Base-by-base conservation (phyloP, 306 rosid species). In the Quercus cerris region DNA sequence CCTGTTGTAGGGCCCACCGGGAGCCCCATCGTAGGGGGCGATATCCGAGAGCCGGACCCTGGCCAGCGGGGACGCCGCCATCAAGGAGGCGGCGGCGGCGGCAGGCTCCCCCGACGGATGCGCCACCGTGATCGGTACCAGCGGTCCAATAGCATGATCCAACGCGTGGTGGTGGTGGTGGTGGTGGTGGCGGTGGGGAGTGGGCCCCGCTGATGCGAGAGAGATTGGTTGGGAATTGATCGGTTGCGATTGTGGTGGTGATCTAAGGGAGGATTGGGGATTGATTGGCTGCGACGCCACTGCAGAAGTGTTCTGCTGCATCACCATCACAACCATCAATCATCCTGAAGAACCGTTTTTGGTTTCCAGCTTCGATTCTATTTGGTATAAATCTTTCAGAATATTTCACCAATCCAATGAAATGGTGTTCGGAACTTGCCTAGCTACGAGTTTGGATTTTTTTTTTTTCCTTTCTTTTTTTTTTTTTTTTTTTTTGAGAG, bases 1-100 rank as follows among this genome's bases (percentile, higher is more conserved):
- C 87, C 85, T 91, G 6, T 77, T 80, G 76, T 90, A 95, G 1
- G 84, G 25, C 66, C 87, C 91, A 1, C 80, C 72, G 5, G 98
- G 94, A 5, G 98, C 91, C 12, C 99, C 99, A 6, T 93, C 97
- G 55, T 89, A 90, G 1, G 90, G 92, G 12, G 85, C 62, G 69
- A 95, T 95, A 70, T 95, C 99, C 44, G 94, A 87, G 62, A 95
- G 87, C 19, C 98, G 93, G 23, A 95, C 93, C 83, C 91, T 87
- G 8, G 89, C 81, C 75, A 90, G 77, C n/a, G 83, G 91, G 70
- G 83, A 80, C 15, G 79, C 41, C 82, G 79, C 49, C 83, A 83
- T 77, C 71, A 87, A 62, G 51, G 54, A 3, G 17, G 54, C 17
- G 46, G 71, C 35, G 35, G 77, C 78, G 44, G 71, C 35, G 30